These are phyloP conservation scores for Russula compacta DNA, from an alignment of 768 basidiomycete genomes.

Conservation along the genomic window DNA sequence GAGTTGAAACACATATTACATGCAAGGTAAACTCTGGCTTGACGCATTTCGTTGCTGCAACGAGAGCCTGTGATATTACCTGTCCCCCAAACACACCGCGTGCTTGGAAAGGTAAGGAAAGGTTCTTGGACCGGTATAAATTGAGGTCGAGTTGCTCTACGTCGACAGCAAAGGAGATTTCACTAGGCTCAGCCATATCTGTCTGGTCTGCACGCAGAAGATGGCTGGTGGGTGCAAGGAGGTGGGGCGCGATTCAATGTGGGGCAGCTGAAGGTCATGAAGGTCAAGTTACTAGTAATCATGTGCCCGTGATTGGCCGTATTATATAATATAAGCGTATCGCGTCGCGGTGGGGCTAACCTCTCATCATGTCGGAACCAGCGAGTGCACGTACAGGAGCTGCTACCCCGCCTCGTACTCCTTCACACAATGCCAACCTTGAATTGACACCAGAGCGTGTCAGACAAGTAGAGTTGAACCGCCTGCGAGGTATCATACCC, in stretches of 20 bases:
- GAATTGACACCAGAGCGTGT: constrained; percentile 56
- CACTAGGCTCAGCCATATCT: constrained; percentile 21
- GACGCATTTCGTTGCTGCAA: constrained; percentile 71
- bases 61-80: constrained; percentile 81
- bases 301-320: background rate
- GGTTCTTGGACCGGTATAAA: constrained; percentile 67
- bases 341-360: too few relatives aligned
- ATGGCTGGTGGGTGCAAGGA: background rate
- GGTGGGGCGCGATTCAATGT: too few relatives aligned
- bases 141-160: constrained; percentile 71
- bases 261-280: too few relatives aligned
- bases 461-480: constrained; percentile 68
- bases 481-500: constrained; percentile 50
- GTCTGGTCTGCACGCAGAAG: too few relatives aligned
- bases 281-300: background rate
- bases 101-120: constrained; percentile 50
- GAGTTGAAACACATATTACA: constrained; percentile 54
- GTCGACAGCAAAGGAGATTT: constrained; percentile 65
- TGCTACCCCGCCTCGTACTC: constrained; percentile 36
- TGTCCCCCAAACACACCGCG: constrained; percentile 84
- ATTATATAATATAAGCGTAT: too few relatives aligned
- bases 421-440: constrained; percentile 4
- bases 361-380: background rate
- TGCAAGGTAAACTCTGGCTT: constrained; percentile 56
- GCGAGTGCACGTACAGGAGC: constrained; percentile 24